Evolutionary conservation across 2,329 filamentous ascomycete species (phyloP).

Genomic region (Tolypocladium ophioglossoides): DNA sequence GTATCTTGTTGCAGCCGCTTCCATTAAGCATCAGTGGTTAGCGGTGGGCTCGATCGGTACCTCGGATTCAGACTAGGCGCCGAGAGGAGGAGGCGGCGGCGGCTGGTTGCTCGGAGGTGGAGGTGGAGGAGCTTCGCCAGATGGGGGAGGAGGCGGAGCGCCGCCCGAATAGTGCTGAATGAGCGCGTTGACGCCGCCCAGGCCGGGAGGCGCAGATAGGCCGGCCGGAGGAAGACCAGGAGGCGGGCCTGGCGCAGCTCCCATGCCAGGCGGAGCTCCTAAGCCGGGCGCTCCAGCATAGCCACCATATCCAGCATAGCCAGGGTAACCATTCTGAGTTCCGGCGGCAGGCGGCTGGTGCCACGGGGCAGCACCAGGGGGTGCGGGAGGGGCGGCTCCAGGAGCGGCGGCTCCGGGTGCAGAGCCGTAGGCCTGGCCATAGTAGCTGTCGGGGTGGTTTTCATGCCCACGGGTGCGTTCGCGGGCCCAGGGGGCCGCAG

Average conservation of each 20-base stretch:
- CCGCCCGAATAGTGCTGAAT: conserved; percentile 55
- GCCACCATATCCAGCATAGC: conserved; percentile 35
- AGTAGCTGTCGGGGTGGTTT: conserved; percentile 18
- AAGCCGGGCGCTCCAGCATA: conserved; percentile 26
- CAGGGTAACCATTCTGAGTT: conserved; percentile 46
- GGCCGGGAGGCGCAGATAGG: conserved; percentile 42
- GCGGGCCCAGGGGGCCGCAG: conserved; percentile 50
- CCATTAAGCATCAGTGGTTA: neutral
- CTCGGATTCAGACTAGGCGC: conserved; percentile 24
- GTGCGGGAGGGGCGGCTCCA: conserved; percentile 10
- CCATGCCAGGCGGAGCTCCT: conserved; percentile 22
- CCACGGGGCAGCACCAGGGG: conserved; percentile 35
- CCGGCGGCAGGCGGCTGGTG: conserved; percentile 32
- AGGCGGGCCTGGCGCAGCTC: conserved; percentile 29
- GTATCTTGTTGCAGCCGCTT: neutral
- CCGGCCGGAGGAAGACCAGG: conserved; percentile 31
- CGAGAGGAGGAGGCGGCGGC: conserved; percentile 52
- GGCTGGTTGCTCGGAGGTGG: conserved; percentile 54
- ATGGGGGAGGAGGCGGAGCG: conserved; percentile 47
- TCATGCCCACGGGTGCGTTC: conserved; percentile 44
- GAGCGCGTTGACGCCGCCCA: conserved; percentile 51
- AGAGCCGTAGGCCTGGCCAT: conserved; percentile 7
- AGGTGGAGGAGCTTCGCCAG: conserved; percentile 43
- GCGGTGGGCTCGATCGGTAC: neutral
- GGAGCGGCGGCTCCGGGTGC: conserved; percentile 8